Evolutionary conservation across 345 rosid species (phyloP).

Genomic region (Murraya paniculata): DNA sequence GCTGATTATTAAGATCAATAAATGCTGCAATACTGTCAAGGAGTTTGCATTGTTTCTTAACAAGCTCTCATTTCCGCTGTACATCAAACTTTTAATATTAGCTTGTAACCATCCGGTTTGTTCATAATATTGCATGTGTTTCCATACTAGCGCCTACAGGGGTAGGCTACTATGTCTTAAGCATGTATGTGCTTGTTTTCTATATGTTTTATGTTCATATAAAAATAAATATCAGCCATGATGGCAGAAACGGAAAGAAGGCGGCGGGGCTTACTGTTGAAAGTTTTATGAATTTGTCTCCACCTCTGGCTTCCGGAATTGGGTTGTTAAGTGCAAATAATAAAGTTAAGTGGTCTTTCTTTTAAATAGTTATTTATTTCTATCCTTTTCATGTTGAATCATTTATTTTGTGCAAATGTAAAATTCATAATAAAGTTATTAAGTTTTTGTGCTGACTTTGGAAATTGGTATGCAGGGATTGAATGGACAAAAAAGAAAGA

Average conservation of each 20-base stretch:
- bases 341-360: not conserved
- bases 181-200: not conserved
- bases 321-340: not conserved
- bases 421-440: too few species aligned
- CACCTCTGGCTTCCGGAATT: conserved; percentile 18
- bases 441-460: too few species aligned
- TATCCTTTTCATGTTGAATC: too few species aligned
- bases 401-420: too few species aligned
- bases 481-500: conserved; percentile 38
- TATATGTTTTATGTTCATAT: not conserved
- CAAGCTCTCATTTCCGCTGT: not conserved
- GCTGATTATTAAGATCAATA: not conserved
- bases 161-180: not conserved
- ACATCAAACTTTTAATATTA: not conserved
- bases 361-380: not conserved
- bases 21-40: not conserved
- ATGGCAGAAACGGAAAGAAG: not conserved
- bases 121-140: not conserved
- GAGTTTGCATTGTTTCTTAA: not conserved
- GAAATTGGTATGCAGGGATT: conserved; percentile 15
- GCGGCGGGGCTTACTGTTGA: not conserved
- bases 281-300: conserved; percentile 8
- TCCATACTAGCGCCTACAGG: not conserved
- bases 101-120: not conserved
- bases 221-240: not conserved